A percentile compares a stretch with the other conserved stretches of the same genome.
These are phyloP conservation scores for Diutina mesorugosa DNA, from an alignment of 1,139 yeast species.

Conservation along the genomic window DNA sequence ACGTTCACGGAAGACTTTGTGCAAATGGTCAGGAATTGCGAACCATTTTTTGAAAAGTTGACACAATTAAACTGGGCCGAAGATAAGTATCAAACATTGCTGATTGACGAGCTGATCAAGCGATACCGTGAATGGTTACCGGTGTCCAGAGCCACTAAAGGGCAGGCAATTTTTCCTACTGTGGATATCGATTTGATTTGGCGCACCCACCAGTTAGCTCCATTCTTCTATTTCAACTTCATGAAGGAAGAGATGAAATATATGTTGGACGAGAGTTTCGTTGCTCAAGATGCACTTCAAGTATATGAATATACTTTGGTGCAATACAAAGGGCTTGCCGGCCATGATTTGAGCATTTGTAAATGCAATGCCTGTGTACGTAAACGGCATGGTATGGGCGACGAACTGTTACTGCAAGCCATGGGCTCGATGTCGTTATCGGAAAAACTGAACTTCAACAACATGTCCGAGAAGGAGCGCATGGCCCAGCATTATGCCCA, in stretches of 20 bases:
- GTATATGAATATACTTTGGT: background rate
- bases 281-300: background rate
- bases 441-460: background rate
- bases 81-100: background rate
- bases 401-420: background rate
- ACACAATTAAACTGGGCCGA: background rate
- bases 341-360: background rate
- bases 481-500: background rate
- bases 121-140: background rate
- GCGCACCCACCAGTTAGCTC: constrained; percentile 2
- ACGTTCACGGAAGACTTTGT: constrained; percentile 1
- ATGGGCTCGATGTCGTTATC: background rate
- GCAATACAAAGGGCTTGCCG: background rate
- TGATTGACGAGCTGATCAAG: background rate
- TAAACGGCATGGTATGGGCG: background rate
- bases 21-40: constrained; percentile 1
- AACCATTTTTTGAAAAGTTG: constrained; percentile 1
- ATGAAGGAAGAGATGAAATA: background rate
- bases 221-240: background rate
- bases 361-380: background rate
- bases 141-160: background rate
- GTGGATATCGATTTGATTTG: constrained; percentile 1
- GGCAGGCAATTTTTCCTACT: background rate
- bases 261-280: background rate
- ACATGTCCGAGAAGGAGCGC: constrained; percentile 1